Base-by-base conservation (phyloP, 148 eudicot genomes). In the Gaultheria prostrata region DNA sequence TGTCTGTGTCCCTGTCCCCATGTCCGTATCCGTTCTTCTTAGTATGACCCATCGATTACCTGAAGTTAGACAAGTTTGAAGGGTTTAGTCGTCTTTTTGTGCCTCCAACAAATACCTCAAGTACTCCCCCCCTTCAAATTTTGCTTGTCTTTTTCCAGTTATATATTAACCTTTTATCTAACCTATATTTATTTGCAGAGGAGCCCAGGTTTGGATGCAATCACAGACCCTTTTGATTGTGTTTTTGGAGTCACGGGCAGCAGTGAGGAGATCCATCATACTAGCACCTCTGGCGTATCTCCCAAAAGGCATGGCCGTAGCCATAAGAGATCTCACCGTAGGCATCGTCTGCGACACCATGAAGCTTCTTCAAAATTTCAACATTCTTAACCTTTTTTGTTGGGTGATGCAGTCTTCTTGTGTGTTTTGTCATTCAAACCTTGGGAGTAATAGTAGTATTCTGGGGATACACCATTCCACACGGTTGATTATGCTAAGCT, bases 141-240 rank as follows among this genome's bases (percentile, higher is more conserved):
- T 65, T 26, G 14, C 33, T 65, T 33, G 72, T 30, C 17, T 50
- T 59, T 18, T 63, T 26, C 71, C 61, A 24, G 18, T 20, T 30
- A 8, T 20, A 15, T 43, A 7, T n/a, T 26, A 17, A 17, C 12
- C 43, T 10, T 10, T 35, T 35, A 20, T 74, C 26, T 21, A 26
- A 30, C n/a, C 18, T 81, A 7, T 71, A 70, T 28, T 50, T 63
- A 32, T n/a, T n/a, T 57, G 78, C 57, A 89, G 91, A 77, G 49
- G 82, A 84, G 78, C 78, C 46, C 83, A 51, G 79, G 18, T 11
- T 15, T 56, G 65, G 88, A 86, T 80, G 24, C 85, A 84, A 39
- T 50, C 76, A 82, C 65, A 46, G 72, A 88, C 78, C 90, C 92
- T 4, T 83, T 90, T 48, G 90, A 86, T 74, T 80, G 70, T 54